Evolutionary conservation across 2,329 filamentous ascomycete genomes (phyloP).

Genomic region (Diaporthe citrichinensis): DNA sequence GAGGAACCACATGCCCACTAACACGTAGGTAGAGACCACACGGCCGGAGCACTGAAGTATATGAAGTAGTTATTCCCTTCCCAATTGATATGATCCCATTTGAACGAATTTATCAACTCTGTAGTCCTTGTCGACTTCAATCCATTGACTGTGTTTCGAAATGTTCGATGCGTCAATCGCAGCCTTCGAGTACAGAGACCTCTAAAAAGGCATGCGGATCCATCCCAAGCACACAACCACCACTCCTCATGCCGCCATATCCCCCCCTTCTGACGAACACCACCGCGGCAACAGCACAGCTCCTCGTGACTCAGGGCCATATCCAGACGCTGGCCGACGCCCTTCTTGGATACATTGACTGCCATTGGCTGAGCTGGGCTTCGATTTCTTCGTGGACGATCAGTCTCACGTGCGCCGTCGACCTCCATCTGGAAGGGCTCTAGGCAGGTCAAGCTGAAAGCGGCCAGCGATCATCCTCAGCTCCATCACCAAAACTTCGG

Average conservation of each 20-base stretch:
- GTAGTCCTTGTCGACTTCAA: background rate
- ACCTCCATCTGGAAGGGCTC: background rate
- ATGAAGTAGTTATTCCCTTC: background rate
- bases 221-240: background rate
- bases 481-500: background rate
- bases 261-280: slow-evolving; percentile 15
- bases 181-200: no score
- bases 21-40: no score
- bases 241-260: slow-evolving; percentile 4
- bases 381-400: no score
- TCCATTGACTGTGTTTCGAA: background rate
- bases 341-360: background rate
- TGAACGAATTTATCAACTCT: no score
- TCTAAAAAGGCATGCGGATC: background rate
- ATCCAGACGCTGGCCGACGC: background rate
- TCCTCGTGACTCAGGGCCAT: background rate
- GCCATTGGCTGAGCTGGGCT: background rate
- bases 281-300: background rate
- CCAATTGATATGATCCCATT: no score
- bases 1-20: no score
- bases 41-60: no score
- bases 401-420: no score
- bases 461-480: background rate
- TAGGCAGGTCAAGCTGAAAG: background rate
- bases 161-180: background rate